Evolutionary conservation across 2,329 filamentous ascomycete genomes (phyloP), one percentile per base, ranked within the genome.

Genomic region (Biscogniauxia sp.): DNA sequence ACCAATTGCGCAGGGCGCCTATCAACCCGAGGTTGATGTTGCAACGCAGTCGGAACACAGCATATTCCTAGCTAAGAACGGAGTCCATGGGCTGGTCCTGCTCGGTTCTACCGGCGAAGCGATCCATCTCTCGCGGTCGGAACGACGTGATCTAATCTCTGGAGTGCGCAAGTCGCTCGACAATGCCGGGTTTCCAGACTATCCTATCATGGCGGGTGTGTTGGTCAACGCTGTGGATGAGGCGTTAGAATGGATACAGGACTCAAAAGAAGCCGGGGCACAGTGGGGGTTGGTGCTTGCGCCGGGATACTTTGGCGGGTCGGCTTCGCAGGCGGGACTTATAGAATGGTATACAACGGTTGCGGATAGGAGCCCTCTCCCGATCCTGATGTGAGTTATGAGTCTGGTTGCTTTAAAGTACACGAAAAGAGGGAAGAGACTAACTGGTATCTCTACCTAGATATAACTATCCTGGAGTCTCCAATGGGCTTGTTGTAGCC

Each of bases 401-500:
- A 45, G 13, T 23, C 20, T 51, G 58, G 56, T 32, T 37, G 11
- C 13, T 3, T 3, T 25, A 20, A 23, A 20, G 7, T 5, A 19
- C n/a, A 52, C 20, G 25, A 7, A 7, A 56, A 2, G 26, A n/a
- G 8, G n/a, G 17, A 26, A 23, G 23, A 54, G 9, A 50, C 50
- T 45, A 5, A 51, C 25, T 23, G 1, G 3, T 20, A 13, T 15
- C 19, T 15, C 19, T 20, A 5, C 2, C n/a, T 60, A 85, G 82
- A 60, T 88, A 88, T 73, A 83, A 88, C 73, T 88, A 88, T 74
- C 87, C 87, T 0, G 86, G 84, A 56, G 87, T 90, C 20, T 87
- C 86, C 9, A 90, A 89, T 77, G 84, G 85, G 67, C 77, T 89
- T 68, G 80, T 81, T 66, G 79, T 89, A 61, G 76, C 80, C 0